Percentiles rank a stretch among this genome's conserved stretches.
Evolutionary conservation across 192 early-diverging fungal genomes (phyloP).

Genomic region (Pilaira anomala): DNA sequence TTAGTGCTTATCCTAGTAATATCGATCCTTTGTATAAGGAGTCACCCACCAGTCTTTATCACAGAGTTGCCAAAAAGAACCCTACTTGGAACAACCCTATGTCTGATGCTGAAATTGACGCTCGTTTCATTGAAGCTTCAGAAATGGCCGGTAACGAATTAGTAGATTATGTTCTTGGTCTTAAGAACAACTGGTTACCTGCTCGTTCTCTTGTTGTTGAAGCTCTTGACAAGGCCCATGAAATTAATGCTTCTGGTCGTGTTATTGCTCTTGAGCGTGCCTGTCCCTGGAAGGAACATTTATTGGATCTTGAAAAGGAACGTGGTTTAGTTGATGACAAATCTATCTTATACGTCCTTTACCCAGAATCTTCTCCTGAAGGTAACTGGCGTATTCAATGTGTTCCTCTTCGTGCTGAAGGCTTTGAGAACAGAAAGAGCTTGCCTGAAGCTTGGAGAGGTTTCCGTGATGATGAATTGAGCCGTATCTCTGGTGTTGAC

Average conservation of each 20-base stretch:
- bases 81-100: constrained; percentile 89
- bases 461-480: constrained; percentile 80
- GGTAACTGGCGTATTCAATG: constrained; percentile 78
- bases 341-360: constrained; percentile 72
- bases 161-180: constrained; percentile 60
- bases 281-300: constrained; percentile 95
- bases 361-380: constrained; percentile 61
- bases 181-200: constrained; percentile 80
- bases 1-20: constrained; percentile 78
- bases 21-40: constrained; percentile 81
- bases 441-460: constrained; percentile 78
- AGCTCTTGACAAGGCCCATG: constrained; percentile 53
- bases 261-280: constrained; percentile 80
- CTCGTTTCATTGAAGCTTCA: constrained; percentile 63
- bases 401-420: constrained; percentile 51
- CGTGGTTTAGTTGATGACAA: constrained; percentile 44
- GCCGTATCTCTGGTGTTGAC: constrained; percentile 67
- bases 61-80: constrained; percentile 81
- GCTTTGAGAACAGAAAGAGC: constrained; percentile 71
- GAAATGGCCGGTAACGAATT: constrained; percentile 80
- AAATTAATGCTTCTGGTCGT: constrained; percentile 69
- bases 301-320: constrained; percentile 68
- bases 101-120: constrained; percentile 65
- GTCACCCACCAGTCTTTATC: constrained; percentile 68
- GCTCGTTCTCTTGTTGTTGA: constrained; percentile 81